Evolutionary conservation across 441 rosid species (phyloP).

Genomic region (Adansonia grandidieri): DNA sequence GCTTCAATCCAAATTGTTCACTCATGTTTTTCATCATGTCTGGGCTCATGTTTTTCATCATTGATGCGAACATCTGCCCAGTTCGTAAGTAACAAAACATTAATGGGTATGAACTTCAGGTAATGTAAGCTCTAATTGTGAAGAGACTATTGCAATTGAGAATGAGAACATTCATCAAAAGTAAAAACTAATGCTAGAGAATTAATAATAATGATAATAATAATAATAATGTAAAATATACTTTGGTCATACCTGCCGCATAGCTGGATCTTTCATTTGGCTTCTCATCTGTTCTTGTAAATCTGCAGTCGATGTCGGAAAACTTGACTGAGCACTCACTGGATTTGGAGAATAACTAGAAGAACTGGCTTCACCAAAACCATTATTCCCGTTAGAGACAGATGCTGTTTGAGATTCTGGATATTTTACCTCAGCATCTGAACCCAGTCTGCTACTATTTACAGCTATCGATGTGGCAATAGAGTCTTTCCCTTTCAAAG

Average conservation of each 20-base stretch:
- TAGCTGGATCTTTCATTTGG: conserved; percentile 94
- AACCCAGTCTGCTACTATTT: conserved; percentile 30
- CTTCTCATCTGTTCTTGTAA: conserved; percentile 86
- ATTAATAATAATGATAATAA: background rate
- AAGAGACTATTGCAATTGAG: background rate
- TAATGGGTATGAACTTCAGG: background rate
- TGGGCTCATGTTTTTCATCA: conserved; percentile 90
- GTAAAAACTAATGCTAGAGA: background rate
- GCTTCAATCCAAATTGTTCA: conserved; percentile 79
- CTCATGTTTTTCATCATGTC: conserved; percentile 96
- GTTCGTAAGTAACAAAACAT: conserved; percentile 25
- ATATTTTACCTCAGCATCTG: conserved; percentile 33
- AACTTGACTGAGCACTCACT: conserved; percentile 48
- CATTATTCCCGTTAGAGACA: conserved; percentile 39
- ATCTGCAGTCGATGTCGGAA: conserved; percentile 61
- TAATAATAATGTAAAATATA: background rate
- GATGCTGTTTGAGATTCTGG: conserved; percentile 38
- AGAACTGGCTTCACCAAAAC: conserved; percentile 52
- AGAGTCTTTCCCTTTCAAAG: conserved; percentile 48
- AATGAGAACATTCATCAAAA: background rate
- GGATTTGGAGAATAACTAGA: conserved; percentile 48
- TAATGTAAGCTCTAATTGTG: background rate
- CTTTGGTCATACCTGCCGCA: conserved; percentile 60
- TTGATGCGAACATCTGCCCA: conserved; percentile 76
- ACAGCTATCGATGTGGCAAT: conserved; percentile 43